phyloP scores from a whole-genome alignment of 2,329 filamentous ascomycete species.

The Aspergillus puulaauensis region DNA sequence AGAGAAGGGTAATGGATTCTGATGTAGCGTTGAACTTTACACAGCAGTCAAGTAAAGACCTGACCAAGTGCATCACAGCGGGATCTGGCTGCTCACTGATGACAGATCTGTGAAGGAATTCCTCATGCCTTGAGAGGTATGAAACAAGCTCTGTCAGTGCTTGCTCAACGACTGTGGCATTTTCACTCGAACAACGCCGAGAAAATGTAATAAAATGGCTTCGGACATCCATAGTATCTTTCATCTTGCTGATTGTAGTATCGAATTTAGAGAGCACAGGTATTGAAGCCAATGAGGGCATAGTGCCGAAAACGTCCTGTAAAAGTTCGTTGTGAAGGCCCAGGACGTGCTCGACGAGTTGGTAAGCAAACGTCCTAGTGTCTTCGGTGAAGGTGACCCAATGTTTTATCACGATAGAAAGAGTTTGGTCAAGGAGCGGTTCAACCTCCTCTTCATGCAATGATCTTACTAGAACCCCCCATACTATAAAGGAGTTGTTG shows the following conservation, averaged over 20 bases:
- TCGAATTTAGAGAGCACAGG: slow-evolving; percentile 69
- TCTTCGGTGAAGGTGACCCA: slow-evolving; percentile 68
- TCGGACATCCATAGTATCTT: slow-evolving; percentile 63
- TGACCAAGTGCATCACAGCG: slow-evolving; percentile 68
- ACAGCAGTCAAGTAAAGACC: slow-evolving; percentile 80
- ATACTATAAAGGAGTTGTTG: slow-evolving; percentile 76
- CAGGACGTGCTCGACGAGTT: slow-evolving; percentile 65
- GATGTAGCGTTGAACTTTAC: slow-evolving; percentile 73
- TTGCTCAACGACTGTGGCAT: slow-evolving; percentile 78
- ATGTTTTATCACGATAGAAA: slow-evolving; percentile 80
- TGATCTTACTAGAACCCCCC: slow-evolving; percentile 73
- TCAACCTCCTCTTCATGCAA: slow-evolving; percentile 78
- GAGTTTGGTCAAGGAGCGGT: slow-evolving; percentile 79
- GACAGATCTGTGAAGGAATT: slow-evolving; percentile 74
- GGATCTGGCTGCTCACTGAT: slow-evolving; percentile 80
- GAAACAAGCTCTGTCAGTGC: slow-evolving; percentile 73
- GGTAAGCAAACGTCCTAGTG: slow-evolving; percentile 60
- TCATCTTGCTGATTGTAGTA: slow-evolving; percentile 62
- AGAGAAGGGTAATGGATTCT: slow-evolving; percentile 67
- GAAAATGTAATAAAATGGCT: slow-evolving; percentile 70
- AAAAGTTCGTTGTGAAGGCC: slow-evolving; percentile 62
- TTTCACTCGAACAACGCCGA: slow-evolving; percentile 76
- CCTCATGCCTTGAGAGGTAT: slow-evolving; percentile 72
- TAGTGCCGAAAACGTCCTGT: slow-evolving; percentile 65
- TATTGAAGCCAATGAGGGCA: slow-evolving; percentile 76